Conservation (phyloP, 148 eudicot species). For the Cornus florida region DNA sequence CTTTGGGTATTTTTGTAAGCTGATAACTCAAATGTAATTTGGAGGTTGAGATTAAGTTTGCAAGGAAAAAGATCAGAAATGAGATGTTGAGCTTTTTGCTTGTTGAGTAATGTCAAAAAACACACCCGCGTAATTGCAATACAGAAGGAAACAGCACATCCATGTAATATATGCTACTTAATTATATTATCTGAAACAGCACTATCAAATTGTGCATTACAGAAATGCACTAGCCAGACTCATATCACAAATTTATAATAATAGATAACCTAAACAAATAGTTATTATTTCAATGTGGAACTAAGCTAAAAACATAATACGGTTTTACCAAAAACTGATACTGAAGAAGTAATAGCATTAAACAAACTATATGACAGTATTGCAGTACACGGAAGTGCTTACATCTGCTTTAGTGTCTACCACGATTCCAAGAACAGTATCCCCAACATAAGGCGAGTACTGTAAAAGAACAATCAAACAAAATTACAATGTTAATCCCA, state of each 20-base stretch:
- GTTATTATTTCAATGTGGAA: background rate
- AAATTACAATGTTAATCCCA: conserved; percentile 7
- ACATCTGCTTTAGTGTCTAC: conserved; percentile 85
- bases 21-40: too few relatives aligned
- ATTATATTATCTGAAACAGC: background rate
- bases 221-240: too few relatives aligned
- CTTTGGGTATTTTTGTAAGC: too few relatives aligned
- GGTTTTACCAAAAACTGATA: background rate
- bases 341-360: background rate
- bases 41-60: too few relatives aligned
- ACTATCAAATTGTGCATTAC: background rate
- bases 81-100: too few relatives aligned
- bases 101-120: background rate
- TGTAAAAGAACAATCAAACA: conserved; percentile 32
- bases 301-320: background rate
- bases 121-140: background rate
- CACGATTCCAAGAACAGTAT: conserved; percentile 91
- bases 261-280: background rate
- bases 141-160: background rate
- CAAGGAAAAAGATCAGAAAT: too few relatives aligned
- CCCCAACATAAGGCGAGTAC: conserved; percentile 87
- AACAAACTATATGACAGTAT: background rate
- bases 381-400: conserved; percentile 25
- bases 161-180: background rate
- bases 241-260: background rate